Conservation (phyloP, 139 green algal genomes). For the Zygnema cylindricum region DNA sequence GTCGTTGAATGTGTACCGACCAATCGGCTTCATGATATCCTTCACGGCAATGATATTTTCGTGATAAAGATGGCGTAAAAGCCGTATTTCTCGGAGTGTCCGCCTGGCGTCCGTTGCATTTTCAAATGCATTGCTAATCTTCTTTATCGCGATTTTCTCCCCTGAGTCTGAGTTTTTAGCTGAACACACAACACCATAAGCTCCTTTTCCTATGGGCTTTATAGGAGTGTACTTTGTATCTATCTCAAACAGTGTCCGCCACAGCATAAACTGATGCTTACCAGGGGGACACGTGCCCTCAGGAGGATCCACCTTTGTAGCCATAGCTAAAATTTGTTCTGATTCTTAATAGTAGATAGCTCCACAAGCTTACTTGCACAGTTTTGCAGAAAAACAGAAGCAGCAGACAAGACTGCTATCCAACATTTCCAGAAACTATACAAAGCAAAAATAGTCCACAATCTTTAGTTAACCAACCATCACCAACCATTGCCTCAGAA, state of each 20-base stretch:
- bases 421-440: too few species aligned
- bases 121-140: conserved; percentile 96
- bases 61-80: conserved; percentile 87
- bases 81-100: conserved; percentile 93
- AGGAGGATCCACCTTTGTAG: conserved; percentile 58
- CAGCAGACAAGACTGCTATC: too few species aligned
- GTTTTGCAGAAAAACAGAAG: too few species aligned
- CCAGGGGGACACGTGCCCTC: conserved; percentile 66
- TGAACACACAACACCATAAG: conserved; percentile 97
- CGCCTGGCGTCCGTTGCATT: conserved; percentile 91
- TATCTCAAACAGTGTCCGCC: conserved; percentile 90
- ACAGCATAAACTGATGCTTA: conserved; percentile 83
- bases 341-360: too few species aligned
- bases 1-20: conserved; percentile 82
- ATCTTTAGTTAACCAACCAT: too few species aligned
- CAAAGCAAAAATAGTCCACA: too few species aligned
- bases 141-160: conserved; percentile 65
- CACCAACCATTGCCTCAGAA: too few species aligned
- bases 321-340: conserved; percentile 54
- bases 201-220: conserved; percentile 93
- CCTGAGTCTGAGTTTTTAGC: conserved; percentile 77
- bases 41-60: conserved; percentile 85
- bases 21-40: conserved; percentile 76
- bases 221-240: conserved; percentile 74
- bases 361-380: too few species aligned